Conservation (phyloP, 1,284 basidiomycete species). For the Albatrellus sp. region DNA sequence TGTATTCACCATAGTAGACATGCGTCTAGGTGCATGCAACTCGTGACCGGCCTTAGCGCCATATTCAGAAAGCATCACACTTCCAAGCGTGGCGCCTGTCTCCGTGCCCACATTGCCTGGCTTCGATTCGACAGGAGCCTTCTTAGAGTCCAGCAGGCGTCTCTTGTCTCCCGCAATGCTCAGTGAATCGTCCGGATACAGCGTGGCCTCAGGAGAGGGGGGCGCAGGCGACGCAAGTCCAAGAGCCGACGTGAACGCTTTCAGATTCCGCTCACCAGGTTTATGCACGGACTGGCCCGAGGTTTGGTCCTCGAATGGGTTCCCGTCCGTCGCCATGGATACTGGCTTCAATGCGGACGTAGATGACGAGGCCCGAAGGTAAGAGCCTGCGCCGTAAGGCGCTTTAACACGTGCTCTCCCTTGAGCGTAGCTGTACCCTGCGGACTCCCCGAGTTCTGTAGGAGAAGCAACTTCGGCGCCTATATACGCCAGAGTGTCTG, state of each 20-base stretch:
- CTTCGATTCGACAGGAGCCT: slow-evolving; percentile 14
- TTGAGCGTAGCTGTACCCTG: slow-evolving; percentile 9
- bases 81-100: slow-evolving; percentile 30
- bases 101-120: slow-evolving; percentile 26
- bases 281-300: slow-evolving; percentile 13
- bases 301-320: slow-evolving; percentile 23
- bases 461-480: slow-evolving; percentile 26
- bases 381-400: slow-evolving; percentile 42
- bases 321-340: slow-evolving; percentile 7
- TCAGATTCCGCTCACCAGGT: slow-evolving; percentile 27
- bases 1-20: not conserved
- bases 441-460: not conserved
- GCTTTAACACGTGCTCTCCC: slow-evolving; percentile 54
- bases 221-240: slow-evolving; percentile 25
- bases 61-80: slow-evolving; percentile 46
- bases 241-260: slow-evolving; percentile 41
- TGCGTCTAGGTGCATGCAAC: not conserved
- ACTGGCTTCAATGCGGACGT: slow-evolving; percentile 9
- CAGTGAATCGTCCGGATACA: slow-evolving; percentile 62
- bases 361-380: slow-evolving; percentile 37
- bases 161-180: slow-evolving; percentile 37
- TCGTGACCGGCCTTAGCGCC: slow-evolving; percentile 11
- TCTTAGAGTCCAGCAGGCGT: slow-evolving; percentile 8
- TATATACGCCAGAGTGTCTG: slow-evolving; percentile 22
- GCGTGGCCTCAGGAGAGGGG: slow-evolving; percentile 37